Base-by-base conservation (phyloP, 2,329 filamentous ascomycete genomes). In the Graphilbum fragrans region DNA sequence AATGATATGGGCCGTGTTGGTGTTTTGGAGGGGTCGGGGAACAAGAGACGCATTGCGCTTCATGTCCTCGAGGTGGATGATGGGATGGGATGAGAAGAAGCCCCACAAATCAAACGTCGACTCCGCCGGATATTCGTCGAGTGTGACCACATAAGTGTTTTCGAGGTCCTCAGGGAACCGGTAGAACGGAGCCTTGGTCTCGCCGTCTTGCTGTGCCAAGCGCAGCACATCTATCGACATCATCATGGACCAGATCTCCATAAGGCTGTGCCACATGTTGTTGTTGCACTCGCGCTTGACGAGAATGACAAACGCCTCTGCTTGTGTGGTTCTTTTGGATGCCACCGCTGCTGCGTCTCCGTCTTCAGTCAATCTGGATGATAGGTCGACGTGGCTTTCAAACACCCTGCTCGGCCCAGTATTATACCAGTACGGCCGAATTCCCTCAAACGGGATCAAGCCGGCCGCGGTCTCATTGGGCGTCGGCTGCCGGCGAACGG, bases 71-170 rank as follows among this genome's bases (percentile, higher is more conserved):
- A 59, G 35, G 4, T 55, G 55, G 7, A 58, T 37, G 16, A 55
- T 49, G 4, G 53, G 53, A 31, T 52, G 48, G 38, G 50, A 45
- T 5, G 60, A 52, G 35, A 63, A 58, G 21, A 62, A 44, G 2
- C 47, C 51, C 61, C 61, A 65, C 14, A 64, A 50, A 37, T 60
- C 57, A 20, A 58, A 55, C 37, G 55, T 61, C 3, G 57, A 53
- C 5, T 58, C 60, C 20, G 61, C 51, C 0, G 42, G 34, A 9
- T 48, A 47, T 33, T 59, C 60, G 6, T 61, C 41, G 22, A 64
- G 45, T 19, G 64, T 42, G 16, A 46, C 40, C 7, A 62, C 50
- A 23, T 49, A 42, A 3, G 44, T 48, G 33, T 38, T 41, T 25
- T 42, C 37, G 10, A 32, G 8, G 41, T 50, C 46, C 8, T 25